Base-by-base conservation (phyloP, 108 stramenopile genomes). In the Fragilaria crotonensis region DNA sequence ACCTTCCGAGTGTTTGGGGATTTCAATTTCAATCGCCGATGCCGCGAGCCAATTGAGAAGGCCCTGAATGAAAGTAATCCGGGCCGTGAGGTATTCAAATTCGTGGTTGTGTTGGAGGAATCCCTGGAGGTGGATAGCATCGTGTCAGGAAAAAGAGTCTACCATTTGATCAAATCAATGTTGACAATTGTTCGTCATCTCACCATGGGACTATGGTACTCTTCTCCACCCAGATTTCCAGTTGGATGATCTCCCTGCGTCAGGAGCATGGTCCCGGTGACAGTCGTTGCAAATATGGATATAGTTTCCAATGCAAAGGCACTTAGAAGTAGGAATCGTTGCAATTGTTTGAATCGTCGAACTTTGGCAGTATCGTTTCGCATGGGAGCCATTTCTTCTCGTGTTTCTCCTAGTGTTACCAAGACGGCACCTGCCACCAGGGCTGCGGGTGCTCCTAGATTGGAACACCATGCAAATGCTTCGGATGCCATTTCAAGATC, bases 361-460 rank as follows among this genome's bases (percentile, higher is more conserved):
- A 69, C 62, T 1, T 20, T 27, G 17, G 9, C 7, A 21, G 31
- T 28, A 53, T 74, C 73, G 18, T 19, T 28, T 3, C 30, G 23
- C 21, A 59, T 52, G 30, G 61, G 50, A 18, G 51, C 50, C 49
- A 52, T 18, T 18, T 50, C 61, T 21, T 62, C 45, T 21, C 48
- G 27, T 26, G 7, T 41, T 27, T 74, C 62, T 1, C 50, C 41
- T 27, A 68, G 32, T 21, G 67, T 63, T 9, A 60, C 73, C 26
- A 74, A 9, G 27, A 74, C 73, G 21, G 67, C 73, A 45, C 73
- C 73, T 9, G 73, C 73, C 1, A 74, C 73, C 50, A 74, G 62
- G 19, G 73, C 65, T 21, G 67, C 54, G 4, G 73, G 73, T 25
- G 67, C 67, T 4, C 66, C 73, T 30, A 67, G 45, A 54, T 74